Base-by-base conservation (phyloP, 352 stramenopile species). In the Elongisporangium anandrum region DNA sequence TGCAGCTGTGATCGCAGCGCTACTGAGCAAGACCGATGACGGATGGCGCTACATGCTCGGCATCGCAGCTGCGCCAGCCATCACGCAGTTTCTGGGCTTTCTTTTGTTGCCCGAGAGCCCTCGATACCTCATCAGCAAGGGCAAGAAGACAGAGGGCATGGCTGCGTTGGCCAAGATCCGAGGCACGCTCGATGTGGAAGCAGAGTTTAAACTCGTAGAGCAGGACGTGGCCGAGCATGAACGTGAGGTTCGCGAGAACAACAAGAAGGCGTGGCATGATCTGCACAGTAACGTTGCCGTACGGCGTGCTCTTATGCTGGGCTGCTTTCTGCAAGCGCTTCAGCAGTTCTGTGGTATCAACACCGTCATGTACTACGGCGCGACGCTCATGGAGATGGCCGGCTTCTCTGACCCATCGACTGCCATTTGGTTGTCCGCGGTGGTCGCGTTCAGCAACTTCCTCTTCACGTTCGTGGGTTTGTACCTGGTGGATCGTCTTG, bases 301-400 rank as follows among this genome's bases (percentile, higher is more conserved):
- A 1, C 61, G 65, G 9, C 72, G 74, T 1, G 75, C 79, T 2
- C 66, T 88, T 6, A 58, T 80, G 3, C 53, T 92, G 10, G 84
- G 84, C 24, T 93, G 84, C 38, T 69, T 75, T 13, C 59, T 90
- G 17, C 76, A 89, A 60, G 76, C 72, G 19, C 64, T 88, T 21
- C 77, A 87, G 56, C 84, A 93, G 56, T 66, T 94, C 57, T 92
- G 78, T 26, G 82, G 85, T 17, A 93, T 95, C 68, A 95, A 95
- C 60, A 95, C 82, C 1, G 83, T 92, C 60, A 94, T 95, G 84
- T 95, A 94, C 60, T 94, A 92, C 56, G 83, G 84, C 20, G 84
- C 81, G n/a, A 89, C 73, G 1, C 91, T 95, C 54, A 85, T 95
- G 58, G 82, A 90, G 57, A 71, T 93, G 52, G 86, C 86, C 3